Percentiles rank a stretch among this genome's conserved stretches.
Evolutionary conservation across 2,329 filamentous ascomycete species (phyloP).

Genomic region (Alternaria brassicae): DNA sequence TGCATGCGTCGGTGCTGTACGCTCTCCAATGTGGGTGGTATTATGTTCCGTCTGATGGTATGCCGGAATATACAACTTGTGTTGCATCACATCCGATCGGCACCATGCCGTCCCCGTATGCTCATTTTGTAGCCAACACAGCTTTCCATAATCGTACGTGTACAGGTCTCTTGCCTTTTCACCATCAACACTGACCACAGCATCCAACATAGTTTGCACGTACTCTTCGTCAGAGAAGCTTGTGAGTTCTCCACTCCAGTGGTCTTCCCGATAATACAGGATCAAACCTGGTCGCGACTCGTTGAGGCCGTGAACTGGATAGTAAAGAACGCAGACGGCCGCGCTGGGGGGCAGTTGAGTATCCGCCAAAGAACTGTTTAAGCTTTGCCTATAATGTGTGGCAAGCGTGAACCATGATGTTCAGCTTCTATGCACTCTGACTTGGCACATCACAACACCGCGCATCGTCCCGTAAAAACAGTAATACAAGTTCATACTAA

Average conservation of each 20-base stretch:
- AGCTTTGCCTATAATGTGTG: no score
- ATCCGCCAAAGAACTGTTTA: not conserved
- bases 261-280: not conserved
- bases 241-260: not conserved
- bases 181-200: not conserved
- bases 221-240: not conserved
- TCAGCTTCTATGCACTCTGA: no score
- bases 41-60: not conserved
- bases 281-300: not conserved
- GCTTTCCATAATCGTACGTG: not conserved
- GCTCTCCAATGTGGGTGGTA: not conserved
- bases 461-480: not conserved
- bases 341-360: not conserved
- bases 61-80: not conserved
- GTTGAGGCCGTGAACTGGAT: not conserved
- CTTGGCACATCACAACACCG: no score
- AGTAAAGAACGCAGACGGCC: not conserved
- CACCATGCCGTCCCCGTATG: not conserved
- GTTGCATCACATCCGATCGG: not conserved
- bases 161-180: not conserved
- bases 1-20: constrained; percentile 2
- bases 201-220: not conserved
- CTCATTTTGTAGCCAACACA: not conserved
- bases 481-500: not conserved
- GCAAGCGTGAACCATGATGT: no score